These are phyloP conservation scores for Gymnopilus dilepis DNA, from an alignment of 768 basidiomycete species.

Conservation along the genomic window DNA sequence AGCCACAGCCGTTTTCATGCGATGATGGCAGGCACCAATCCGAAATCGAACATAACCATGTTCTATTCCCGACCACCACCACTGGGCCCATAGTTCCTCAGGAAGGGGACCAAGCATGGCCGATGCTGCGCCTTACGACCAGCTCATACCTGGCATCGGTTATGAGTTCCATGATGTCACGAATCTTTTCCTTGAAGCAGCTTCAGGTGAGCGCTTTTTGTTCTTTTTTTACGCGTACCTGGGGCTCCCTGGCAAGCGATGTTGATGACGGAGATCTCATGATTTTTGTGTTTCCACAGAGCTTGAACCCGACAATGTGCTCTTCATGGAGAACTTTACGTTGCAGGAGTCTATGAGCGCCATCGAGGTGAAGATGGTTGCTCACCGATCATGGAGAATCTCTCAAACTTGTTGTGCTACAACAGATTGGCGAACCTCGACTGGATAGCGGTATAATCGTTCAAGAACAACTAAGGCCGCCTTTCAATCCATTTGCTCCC, in stretches of 20 bases:
- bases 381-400: neutral
- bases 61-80: constrained; percentile 25
- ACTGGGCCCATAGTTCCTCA: constrained; percentile 5
- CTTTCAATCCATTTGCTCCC: constrained; percentile 67
- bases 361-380: constrained; percentile 62
- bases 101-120: constrained; percentile 20
- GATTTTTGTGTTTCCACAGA: constrained; percentile 38
- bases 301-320: constrained; percentile 64
- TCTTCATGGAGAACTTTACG: constrained; percentile 73
- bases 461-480: constrained; percentile 44
- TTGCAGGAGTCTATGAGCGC: constrained; percentile 94
- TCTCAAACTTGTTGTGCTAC: constrained; percentile 9
- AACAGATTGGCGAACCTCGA: constrained; percentile 88
- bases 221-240: neutral
- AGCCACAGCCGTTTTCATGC: constrained; percentile 36
- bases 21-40: constrained; percentile 11
- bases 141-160: constrained; percentile 56
- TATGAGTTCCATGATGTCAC: constrained; percentile 70
- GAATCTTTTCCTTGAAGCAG: constrained; percentile 60
- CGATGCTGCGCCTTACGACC: constrained; percentile 21
- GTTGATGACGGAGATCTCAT: neutral
- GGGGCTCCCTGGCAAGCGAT: neutral
- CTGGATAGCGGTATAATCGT: constrained; percentile 80
- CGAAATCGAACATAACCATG: constrained; percentile 22
- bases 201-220: constrained; percentile 52